phyloP scores from a whole-genome alignment of 495 filamentous ascomycete genomes.

The Aspergillus bertholletiae region DNA sequence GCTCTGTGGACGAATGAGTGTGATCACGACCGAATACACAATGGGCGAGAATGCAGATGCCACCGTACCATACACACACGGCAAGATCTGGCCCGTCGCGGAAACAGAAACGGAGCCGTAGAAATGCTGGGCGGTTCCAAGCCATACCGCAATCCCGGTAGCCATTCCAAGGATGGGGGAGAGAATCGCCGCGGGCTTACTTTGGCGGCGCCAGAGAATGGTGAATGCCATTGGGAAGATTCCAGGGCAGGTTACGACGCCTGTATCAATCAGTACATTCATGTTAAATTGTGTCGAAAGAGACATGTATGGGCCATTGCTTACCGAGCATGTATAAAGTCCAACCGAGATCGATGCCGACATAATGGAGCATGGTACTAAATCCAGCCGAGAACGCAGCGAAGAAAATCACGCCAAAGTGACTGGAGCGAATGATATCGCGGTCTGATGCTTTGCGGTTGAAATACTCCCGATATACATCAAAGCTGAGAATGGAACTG shows the following conservation, averaged over 20 bases:
- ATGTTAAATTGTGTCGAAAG: not conserved
- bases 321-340: conserved; percentile 39
- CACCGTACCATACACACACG: conserved; percentile 43
- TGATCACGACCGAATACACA: conserved; percentile 33
- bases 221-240: conserved; percentile 50
- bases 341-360: conserved; percentile 32
- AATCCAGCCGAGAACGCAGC: conserved; percentile 37
- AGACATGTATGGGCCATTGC: not conserved
- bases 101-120: conserved; percentile 44
- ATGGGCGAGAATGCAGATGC: conserved; percentile 35
- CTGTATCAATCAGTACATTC: conserved; percentile 4
- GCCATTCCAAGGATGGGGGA: conserved; percentile 40
- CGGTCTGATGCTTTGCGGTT: conserved; percentile 36
- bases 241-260: conserved; percentile 39
- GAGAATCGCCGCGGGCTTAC: conserved; percentile 37
- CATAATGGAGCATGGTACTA: conserved; percentile 37
- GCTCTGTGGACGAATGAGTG: conserved; percentile 26
- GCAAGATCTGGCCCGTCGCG: conserved; percentile 39
- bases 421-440: conserved; percentile 34
- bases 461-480: conserved; percentile 44
- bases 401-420: conserved; percentile 44
- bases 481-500: conserved; percentile 38
- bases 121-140: conserved; percentile 39
- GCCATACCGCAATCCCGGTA: conserved; percentile 45
- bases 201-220: conserved; percentile 47